Evolutionary conservation across 495 filamentous ascomycete species (phyloP).

Genomic region (Penicillium roqueforti): DNA sequence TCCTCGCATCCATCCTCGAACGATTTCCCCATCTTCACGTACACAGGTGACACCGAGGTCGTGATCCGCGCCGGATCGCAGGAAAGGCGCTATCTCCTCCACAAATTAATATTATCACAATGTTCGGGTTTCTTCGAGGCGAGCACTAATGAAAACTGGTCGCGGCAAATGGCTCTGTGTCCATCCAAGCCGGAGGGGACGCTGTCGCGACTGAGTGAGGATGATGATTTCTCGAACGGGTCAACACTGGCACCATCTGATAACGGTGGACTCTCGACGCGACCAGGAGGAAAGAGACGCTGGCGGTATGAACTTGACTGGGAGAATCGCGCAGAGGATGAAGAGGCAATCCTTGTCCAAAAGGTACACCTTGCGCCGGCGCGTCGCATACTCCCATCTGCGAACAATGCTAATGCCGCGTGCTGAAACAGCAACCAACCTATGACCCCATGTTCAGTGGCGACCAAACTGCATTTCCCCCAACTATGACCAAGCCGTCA

Average conservation of each 20-base stretch:
- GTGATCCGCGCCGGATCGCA: slow-evolving; percentile 65
- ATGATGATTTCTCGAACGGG: slow-evolving; percentile 43
- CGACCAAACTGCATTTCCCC: slow-evolving; percentile 43
- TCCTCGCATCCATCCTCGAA: slow-evolving; percentile 68
- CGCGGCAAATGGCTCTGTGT: slow-evolving; percentile 39
- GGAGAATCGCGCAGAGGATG: slow-evolving; percentile 64
- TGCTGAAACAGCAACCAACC: slow-evolving; percentile 34
- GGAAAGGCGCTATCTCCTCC: slow-evolving; percentile 79
- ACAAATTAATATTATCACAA: slow-evolving; percentile 77
- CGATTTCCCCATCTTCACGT: slow-evolving; percentile 86
- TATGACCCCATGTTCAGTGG: slow-evolving; percentile 49
- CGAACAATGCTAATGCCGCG: slow-evolving; percentile 9
- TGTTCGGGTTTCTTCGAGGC: slow-evolving; percentile 93
- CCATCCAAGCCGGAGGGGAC: slow-evolving; percentile 32
- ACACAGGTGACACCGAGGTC: slow-evolving; percentile 89
- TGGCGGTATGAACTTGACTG: slow-evolving; percentile 88
- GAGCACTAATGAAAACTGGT: slow-evolving; percentile 83
- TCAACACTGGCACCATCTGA: slow-evolving; percentile 43
- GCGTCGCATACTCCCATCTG: not conserved
- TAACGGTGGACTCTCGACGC: slow-evolving; percentile 24
- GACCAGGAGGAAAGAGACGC: slow-evolving; percentile 49
- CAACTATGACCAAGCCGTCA: slow-evolving; percentile 51
- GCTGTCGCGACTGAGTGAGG: slow-evolving; percentile 56
- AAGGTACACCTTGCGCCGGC: slow-evolving; percentile 47
- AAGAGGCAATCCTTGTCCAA: slow-evolving; percentile 84